Base-by-base conservation (phyloP, 148 eudicot species). In the Selenicereus undatus region DNA sequence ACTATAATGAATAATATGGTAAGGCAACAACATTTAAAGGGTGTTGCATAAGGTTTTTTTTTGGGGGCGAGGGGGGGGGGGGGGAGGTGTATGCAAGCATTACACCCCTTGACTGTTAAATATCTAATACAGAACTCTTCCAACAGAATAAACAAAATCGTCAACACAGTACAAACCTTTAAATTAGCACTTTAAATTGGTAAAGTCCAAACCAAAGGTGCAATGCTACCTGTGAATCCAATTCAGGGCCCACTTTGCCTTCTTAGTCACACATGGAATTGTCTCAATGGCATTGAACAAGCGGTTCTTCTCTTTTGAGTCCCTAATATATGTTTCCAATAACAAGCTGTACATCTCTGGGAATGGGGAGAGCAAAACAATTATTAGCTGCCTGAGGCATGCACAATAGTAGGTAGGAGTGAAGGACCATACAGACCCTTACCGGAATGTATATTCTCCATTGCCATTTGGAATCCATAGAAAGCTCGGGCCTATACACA, bases 371-470 rank as follows among this genome's bases (percentile, higher is more conserved):
- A 69, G 75, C 64, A 17, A 20, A 64, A 54, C 42, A 69, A 74
- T 10, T 29, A 74, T 71, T 78, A 75, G 70, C 26, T 76, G 80
- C 42, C 11, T 22, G 39, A 70, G 71, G 60, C 36, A 78, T 66
- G 77, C 48, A 42, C 26, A 50, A 62, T 78, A 73, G 65, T 8
- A 30, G 24, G 42, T 18, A 64, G 35, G 71, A 64, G 11, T 56
- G 65, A 74, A 48, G 51, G 42, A 74, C 30, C 56, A 27, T 71
- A 69, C 66, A 68, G 20, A 79, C 74, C 13, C 62, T 56, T 86
- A 89, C 97, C 97, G 77, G 96, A 94, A 82, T 94, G 98, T 71
- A 94, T 79, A 81, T 94, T 92, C 85, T 92, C 98, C 89, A 92
- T 92, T 17, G 98, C 98, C 75, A 88, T 90, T 84, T 94, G 98